Conservation (phyloP, 2,329 filamentous ascomycete genomes). For the Chrysoporthe austroafricana region DNA sequence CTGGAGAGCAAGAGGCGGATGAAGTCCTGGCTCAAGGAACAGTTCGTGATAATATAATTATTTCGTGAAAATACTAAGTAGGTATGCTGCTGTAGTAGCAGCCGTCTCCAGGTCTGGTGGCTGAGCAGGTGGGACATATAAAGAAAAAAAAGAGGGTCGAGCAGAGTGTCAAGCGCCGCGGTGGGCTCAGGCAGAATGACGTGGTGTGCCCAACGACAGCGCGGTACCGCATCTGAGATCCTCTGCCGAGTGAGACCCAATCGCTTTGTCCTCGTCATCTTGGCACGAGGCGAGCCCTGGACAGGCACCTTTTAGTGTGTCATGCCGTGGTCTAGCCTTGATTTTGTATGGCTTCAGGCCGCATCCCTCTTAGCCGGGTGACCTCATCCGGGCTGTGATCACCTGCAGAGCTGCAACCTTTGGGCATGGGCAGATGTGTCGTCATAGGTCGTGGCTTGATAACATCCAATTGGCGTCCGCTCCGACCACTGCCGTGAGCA, state of each 20-base stretch:
- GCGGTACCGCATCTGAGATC: no score
- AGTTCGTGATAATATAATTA: not conserved
- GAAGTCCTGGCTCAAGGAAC: not conserved
- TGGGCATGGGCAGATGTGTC: slow-evolving; percentile 1
- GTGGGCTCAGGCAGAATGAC: not conserved
- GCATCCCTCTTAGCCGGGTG: not conserved
- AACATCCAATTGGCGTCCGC: slow-evolving; percentile 5
- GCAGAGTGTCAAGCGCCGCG: not conserved
- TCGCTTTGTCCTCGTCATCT: not conserved
- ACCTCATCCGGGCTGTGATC: not conserved
- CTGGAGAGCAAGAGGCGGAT: no score
- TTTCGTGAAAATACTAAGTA: no score
- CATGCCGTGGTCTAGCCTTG: not conserved
- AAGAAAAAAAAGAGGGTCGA: not conserved
- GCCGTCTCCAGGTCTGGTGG: no score
- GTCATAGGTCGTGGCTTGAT: slow-evolving; percentile 5
- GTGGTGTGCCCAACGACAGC: not conserved
- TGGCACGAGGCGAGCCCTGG: not conserved
- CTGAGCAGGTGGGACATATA: not conserved
- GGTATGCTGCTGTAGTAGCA: no score
- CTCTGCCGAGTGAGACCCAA: not conserved
- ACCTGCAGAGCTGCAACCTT: not conserved
- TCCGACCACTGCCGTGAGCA: not conserved
- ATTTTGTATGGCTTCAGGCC: not conserved
- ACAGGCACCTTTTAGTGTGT: not conserved